Percentiles rank a stretch among this genome's conserved stretches.
These are phyloP conservation scores for Coniochaeta ligniaria DNA, from an alignment of 2,329 filamentous ascomycete species.

Conservation along the genomic window DNA sequence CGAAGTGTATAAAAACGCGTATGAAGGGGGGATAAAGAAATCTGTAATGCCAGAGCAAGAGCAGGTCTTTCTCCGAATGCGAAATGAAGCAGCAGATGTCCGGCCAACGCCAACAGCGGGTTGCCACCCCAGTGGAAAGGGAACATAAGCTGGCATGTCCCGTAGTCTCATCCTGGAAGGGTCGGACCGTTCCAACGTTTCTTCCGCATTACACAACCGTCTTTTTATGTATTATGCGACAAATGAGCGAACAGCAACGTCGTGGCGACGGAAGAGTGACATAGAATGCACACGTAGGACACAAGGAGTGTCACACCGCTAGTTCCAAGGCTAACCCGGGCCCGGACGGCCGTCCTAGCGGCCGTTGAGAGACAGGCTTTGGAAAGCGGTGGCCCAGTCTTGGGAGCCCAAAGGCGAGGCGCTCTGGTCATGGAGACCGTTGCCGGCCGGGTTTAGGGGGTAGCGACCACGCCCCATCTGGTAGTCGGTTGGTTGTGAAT, in stretches of 20 bases:
- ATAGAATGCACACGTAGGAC: background rate
- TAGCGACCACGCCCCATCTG: conserved; percentile 42
- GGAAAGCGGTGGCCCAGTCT: conserved; percentile 58
- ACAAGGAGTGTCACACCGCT: background rate
- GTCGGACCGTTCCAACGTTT: background rate
- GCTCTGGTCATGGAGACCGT: conserved; percentile 28
- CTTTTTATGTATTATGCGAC: background rate
- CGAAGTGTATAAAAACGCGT: background rate
- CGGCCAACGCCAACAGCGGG: background rate
- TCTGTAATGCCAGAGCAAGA: background rate
- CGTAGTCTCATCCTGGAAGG: background rate
- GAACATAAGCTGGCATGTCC: background rate
- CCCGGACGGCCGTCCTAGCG: conserved; percentile 26
- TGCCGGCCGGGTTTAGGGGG: conserved; percentile 27
- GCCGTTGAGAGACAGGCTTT: conserved; percentile 65
- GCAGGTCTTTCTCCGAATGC: background rate
- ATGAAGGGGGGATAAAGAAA: background rate
- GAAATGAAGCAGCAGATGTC: background rate
- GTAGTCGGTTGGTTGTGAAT: conserved; percentile 30
- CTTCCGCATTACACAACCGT: background rate
- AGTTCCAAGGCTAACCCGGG: background rate
- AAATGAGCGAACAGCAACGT: background rate
- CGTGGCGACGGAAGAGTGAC: background rate
- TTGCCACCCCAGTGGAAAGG: background rate
- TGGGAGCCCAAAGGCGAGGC: conserved; percentile 29